Base-by-base conservation (phyloP, 257 asterid genomes). In the Ballota nigra region DNA sequence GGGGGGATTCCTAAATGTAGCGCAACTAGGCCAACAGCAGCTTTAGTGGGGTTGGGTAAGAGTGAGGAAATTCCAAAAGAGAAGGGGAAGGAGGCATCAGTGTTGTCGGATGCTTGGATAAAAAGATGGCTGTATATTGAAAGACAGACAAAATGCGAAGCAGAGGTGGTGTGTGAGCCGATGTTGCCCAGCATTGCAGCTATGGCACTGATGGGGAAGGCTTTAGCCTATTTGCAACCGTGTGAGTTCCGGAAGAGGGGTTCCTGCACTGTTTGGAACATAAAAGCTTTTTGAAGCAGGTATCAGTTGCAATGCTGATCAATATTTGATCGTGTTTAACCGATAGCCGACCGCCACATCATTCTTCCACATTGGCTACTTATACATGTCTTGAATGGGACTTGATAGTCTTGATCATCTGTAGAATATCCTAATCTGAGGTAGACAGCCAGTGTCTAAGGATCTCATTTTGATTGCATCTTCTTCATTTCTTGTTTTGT, bases 191-290 rank as follows among this genome's bases (percentile, higher is more conserved):
- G 97, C 86, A 72, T 86, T 61, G 95, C 86, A 40, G 96, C 96
- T 18, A 87, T 91, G 96, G 97, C 97, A 20, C 75, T 87, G 59
- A 79, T 89, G 96, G 89, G 86, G 47, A 88, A 82, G 83, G 91
- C 88, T 38, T 68, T 87, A 84, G 75, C 72, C 3, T 82, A 88
- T 33, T 79, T 81, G 49, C 86, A 83, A 64, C 84, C 79, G 16
- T 83, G 86, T 47, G 86, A 86, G 70, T 59, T 84, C 34, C 83
- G 74, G 63, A 84, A 61, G 61, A 87, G 66, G 75, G 96, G 92
- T 41, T 58, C 92, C 45, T 74, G 67, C 68, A 79, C 85, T 23
- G 75, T 86, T 70, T 87, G 97, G 96, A 84, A 83, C 74, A 80
- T 83, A 4, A 73, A 68, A 70, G 72, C 69, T 45, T 72, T 56